Conservation (phyloP, 768 basidiomycete species). For the Clitopilus hobsonii region DNA sequence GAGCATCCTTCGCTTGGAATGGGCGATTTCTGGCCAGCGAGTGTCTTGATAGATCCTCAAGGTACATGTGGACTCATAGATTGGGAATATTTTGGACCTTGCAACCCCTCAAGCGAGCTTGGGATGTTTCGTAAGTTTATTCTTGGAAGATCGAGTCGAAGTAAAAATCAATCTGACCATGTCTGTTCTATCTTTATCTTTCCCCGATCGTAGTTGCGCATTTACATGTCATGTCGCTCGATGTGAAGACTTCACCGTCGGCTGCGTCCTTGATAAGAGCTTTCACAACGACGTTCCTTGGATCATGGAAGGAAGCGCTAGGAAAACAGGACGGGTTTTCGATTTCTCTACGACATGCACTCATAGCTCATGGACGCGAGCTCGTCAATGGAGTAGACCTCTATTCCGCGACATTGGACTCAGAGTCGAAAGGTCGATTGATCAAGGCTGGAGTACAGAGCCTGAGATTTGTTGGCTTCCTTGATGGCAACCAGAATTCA, state of each 20-base stretch:
- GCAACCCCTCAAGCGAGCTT: slow-evolving; percentile 22
- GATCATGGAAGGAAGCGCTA: slow-evolving; percentile 7
- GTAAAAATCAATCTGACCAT: neutral
- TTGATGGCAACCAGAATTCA: neutral
- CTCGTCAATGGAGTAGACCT: slow-evolving; percentile 20
- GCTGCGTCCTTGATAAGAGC: slow-evolving; percentile 8
- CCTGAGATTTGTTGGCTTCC: slow-evolving; percentile 15
- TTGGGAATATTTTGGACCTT: slow-evolving; percentile 29
- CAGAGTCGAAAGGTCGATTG: slow-evolving; percentile 11
- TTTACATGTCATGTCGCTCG: slow-evolving; percentile 19
- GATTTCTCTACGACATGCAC: slow-evolving; percentile 14
- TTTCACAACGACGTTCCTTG: slow-evolving; percentile 16
- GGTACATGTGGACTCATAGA: slow-evolving; percentile 22
- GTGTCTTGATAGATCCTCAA: slow-evolving; percentile 19
- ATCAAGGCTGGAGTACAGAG: slow-evolving; percentile 16
- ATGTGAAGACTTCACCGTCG: slow-evolving; percentile 6
- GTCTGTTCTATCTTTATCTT: no score
- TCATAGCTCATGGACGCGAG: slow-evolving; percentile 25
- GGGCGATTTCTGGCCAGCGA: slow-evolving; percentile 29
- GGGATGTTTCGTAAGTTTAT: slow-evolving; percentile 26
- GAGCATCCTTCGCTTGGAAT: slow-evolving; percentile 21
- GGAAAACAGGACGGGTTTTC: slow-evolving; percentile 6
- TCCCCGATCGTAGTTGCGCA: slow-evolving; percentile 28
- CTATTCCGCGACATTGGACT: slow-evolving; percentile 15
- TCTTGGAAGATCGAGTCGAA: no score